phyloP scores from a whole-genome alignment of 768 basidiomycete genomes.

The Auriscalpium orientale region DNA sequence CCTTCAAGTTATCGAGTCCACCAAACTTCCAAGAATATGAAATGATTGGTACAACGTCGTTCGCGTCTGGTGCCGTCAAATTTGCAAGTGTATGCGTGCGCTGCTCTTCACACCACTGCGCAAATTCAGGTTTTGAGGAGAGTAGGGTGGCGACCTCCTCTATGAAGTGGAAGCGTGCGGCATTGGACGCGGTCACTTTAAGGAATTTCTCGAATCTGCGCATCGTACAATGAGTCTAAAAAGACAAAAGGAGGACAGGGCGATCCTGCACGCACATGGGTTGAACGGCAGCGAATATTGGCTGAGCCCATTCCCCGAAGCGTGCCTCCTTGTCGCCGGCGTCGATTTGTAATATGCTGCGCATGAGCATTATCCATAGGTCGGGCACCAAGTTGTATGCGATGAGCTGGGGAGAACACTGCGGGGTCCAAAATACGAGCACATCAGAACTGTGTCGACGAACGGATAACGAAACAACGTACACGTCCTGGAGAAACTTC shows the following conservation, averaged over 20 bases:
- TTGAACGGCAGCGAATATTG: background rate
- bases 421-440: background rate
- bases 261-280: background rate
- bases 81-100: background rate
- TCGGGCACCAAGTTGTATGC: background rate
- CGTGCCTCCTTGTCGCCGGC: background rate
- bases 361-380: background rate
- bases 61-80: background rate
- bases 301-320: background rate
- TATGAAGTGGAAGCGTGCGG: background rate
- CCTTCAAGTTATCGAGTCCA: background rate
- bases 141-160: background rate
- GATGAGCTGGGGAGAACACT: background rate
- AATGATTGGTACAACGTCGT: background rate
- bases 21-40: background rate
- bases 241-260: background rate
- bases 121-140: background rate
- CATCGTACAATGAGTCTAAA: background rate
- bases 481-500: background rate
- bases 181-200: background rate
- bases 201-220: background rate
- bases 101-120: background rate
- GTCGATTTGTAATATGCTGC: background rate
- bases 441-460: background rate
- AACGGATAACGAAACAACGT: background rate